Percentiles rank a stretch among this genome's conserved stretches.
Conservation (phyloP, 768 basidiomycete species). For the Rhodotorula kratochvilovae region DNA sequence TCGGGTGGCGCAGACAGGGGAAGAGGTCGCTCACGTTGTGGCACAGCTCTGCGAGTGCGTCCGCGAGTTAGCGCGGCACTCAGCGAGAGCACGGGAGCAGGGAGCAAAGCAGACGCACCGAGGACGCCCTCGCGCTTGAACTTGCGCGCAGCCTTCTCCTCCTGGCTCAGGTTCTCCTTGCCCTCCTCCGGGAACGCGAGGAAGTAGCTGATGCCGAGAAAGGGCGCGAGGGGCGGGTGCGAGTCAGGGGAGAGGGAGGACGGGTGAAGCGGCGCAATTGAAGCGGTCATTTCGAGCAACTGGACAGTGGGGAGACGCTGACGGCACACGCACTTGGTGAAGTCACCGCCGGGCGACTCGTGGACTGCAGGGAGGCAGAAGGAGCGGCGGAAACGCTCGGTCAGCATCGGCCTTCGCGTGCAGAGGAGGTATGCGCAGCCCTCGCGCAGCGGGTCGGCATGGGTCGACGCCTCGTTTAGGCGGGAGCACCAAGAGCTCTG, state of each 20-base stretch:
- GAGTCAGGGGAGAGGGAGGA: too few species aligned
- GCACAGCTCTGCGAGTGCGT: conserved; percentile 24
- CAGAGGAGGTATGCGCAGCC: not conserved
- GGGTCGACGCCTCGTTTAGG: too few species aligned
- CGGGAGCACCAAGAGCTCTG: too few species aligned
- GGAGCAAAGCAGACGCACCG: not conserved
- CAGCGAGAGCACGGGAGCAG: too few species aligned
- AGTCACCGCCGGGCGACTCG: conserved; percentile 50
- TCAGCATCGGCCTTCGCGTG: not conserved
- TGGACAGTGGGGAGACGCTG: too few species aligned
- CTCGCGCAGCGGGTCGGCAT: too few species aligned
- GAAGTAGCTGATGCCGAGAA: conserved; percentile 56
- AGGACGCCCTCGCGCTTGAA: conserved; percentile 62
- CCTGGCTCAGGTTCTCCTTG: conserved; percentile 51
- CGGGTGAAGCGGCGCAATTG: too few species aligned
- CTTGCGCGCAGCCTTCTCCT: conserved; percentile 55
- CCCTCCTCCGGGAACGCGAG: conserved; percentile 47
- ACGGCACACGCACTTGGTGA: conserved; percentile 54
- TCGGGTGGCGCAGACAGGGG: not conserved
- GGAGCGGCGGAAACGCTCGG: too few species aligned
- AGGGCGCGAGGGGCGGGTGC: too few species aligned
- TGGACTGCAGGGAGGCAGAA: conserved; percentile 6
- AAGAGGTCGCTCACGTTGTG: conserved; percentile 12
- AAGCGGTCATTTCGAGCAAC: too few species aligned
- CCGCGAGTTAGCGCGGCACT: too few species aligned